These are phyloP conservation scores for Tolypocladium inflatum DNA, from an alignment of 2,329 filamentous ascomycete species.

Conservation along the genomic window DNA sequence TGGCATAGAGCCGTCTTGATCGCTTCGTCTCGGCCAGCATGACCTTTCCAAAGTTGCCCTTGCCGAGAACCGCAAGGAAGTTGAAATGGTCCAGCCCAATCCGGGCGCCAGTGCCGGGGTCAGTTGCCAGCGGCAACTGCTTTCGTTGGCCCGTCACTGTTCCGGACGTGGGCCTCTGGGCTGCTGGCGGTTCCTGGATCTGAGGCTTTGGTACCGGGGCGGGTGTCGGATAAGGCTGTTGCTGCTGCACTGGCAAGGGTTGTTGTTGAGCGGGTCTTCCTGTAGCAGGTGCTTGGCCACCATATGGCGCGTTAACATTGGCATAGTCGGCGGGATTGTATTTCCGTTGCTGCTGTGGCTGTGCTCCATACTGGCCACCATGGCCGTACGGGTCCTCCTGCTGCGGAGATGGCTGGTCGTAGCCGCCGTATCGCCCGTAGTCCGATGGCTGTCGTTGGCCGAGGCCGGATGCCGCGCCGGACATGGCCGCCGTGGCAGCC, in stretches of 20 bases:
- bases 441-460: slow-evolving; percentile 21
- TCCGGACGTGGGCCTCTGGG: slow-evolving; percentile 18
- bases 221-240: slow-evolving; percentile 23
- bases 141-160: slow-evolving; percentile 34
- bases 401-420: slow-evolving; percentile 19
- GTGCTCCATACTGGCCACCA: slow-evolving; percentile 20
- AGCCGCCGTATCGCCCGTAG: slow-evolving; percentile 24
- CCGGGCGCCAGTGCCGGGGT: slow-evolving; percentile 65
- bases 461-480: slow-evolving; percentile 31
- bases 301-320: slow-evolving; percentile 42
- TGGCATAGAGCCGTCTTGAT: slow-evolving; percentile 85
- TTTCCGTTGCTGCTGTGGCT: slow-evolving; percentile 42
- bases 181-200: slow-evolving; percentile 22
- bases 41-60: slow-evolving; percentile 99
- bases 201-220: slow-evolving; percentile 28
- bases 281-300: slow-evolving; percentile 16
- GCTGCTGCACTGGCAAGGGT: slow-evolving; percentile 19
- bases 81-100: slow-evolving; percentile 99
- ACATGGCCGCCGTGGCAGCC: slow-evolving; percentile 49
- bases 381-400: slow-evolving; percentile 26
- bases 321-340: slow-evolving; percentile 77
- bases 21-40: slow-evolving; percentile 98
- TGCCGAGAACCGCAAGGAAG: slow-evolving; percentile 93
- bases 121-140: slow-evolving; percentile 60
- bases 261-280: slow-evolving; percentile 25